Evolutionary conservation across 192 early-diverging fungal genomes (phyloP).

Genomic region (Coemansia sp.): DNA sequence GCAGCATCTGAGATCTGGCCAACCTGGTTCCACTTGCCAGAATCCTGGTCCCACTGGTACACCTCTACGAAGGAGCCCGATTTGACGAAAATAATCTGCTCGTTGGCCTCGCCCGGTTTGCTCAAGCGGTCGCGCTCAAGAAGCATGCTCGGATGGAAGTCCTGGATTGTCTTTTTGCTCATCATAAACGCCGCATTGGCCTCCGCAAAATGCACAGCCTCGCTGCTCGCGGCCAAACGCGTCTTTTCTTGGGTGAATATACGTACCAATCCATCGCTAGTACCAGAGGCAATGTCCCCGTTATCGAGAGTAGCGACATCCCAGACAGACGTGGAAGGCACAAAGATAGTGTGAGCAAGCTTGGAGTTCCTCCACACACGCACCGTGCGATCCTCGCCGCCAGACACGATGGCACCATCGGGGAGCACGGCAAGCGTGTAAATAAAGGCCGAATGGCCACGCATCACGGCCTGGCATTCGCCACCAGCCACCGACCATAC

Average conservation of each 20-base stretch:
- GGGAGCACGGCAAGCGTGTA: conserved; percentile 76
- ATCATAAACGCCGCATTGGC: conserved; percentile 51
- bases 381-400: conserved; percentile 92
- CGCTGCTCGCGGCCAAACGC: conserved; percentile 60
- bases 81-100: conserved; percentile 89
- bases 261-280: conserved; percentile 79
- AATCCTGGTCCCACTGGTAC: conserved; percentile 77
- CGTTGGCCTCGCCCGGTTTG: conserved; percentile 69
- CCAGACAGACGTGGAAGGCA: conserved; percentile 95
- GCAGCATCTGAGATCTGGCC: conserved; percentile 93
- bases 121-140: conserved; percentile 75
- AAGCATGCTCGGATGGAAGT: conserved; percentile 79
- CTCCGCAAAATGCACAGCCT: conserved; percentile 42
- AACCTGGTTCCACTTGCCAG: conserved; percentile 77
- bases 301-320: conserved; percentile 73
- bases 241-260: conserved; percentile 72
- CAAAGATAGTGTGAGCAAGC: conserved; percentile 75
- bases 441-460: conserved; percentile 91
- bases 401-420: conserved; percentile 79
- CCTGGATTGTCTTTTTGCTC: conserved; percentile 63
- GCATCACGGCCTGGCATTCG: conserved; percentile 66
- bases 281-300: conserved; percentile 82
- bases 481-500: conserved; percentile 77
- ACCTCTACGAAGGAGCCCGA: conserved; percentile 75
- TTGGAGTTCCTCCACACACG: conserved; percentile 79